These are phyloP conservation scores for Pterocarpus santalinus DNA, from an alignment of 306 rosid species.

Conservation along the genomic window DNA sequence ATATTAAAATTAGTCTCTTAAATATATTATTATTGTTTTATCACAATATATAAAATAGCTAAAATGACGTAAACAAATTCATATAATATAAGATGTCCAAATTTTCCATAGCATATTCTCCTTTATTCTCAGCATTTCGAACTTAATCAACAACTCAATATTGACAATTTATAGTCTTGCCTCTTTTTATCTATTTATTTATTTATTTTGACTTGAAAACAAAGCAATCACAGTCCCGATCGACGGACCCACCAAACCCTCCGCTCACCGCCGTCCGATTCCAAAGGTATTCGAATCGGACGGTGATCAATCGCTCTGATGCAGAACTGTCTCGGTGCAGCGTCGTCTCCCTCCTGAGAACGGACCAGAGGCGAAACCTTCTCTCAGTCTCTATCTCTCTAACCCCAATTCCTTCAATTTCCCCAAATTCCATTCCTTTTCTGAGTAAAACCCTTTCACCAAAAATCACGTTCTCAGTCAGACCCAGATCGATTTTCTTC, in stretches of 20 bases:
- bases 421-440: slow-evolving; percentile 37
- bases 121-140: background rate
- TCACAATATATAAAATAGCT: no score
- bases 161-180: background rate
- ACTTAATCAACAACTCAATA: background rate
- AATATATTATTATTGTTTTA: no score
- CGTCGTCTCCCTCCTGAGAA: slow-evolving; percentile 55
- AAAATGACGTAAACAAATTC: background rate
- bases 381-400: slow-evolving; percentile 32
- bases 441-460: slow-evolving; percentile 5
- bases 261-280: slow-evolving; percentile 41
- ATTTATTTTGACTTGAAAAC: slow-evolving; percentile 43
- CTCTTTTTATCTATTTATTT: background rate
- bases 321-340: slow-evolving; percentile 39
- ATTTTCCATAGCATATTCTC: slow-evolving; percentile 29
- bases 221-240: slow-evolving; percentile 34
- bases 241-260: background rate
- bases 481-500: slow-evolving; percentile 40
- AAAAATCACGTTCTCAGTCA: slow-evolving; percentile 19
- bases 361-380: slow-evolving; percentile 45
- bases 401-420: slow-evolving; percentile 48
- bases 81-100: background rate
- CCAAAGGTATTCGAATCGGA: slow-evolving; percentile 18
- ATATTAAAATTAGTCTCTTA: no score
- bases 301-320: slow-evolving; percentile 34